phyloP scores from a whole-genome alignment of 495 filamentous ascomycete genomes.

The Diplogelasinospora grovesii region DNA sequence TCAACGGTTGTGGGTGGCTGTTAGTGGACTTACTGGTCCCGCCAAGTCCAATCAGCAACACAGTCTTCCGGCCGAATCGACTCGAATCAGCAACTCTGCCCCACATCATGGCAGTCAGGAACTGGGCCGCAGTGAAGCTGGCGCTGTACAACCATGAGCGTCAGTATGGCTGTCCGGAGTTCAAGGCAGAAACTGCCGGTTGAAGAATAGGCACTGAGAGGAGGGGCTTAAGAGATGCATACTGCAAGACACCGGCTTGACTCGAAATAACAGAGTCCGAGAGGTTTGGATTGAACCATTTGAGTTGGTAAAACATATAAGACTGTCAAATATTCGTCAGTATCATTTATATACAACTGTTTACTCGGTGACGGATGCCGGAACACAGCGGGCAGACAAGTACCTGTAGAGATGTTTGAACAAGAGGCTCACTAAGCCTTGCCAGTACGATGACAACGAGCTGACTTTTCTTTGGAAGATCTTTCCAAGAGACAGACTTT shows the following conservation, averaged over 20 bases:
- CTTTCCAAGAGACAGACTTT: conserved; percentile 53
- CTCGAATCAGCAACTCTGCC: conserved; percentile 67
- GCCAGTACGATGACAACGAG: conserved; percentile 67
- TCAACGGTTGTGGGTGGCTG: background rate
- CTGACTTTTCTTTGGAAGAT: conserved; percentile 68
- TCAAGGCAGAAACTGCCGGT: background rate
- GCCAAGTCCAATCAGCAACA: conserved; percentile 66
- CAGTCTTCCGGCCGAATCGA: conserved; percentile 65
- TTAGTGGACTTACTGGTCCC: conserved; percentile 48
- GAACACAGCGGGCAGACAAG: no score
- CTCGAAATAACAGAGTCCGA: conserved; percentile 63
- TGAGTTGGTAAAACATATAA: conserved; percentile 76
- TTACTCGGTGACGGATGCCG: no score
- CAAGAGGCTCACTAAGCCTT: conserved; percentile 70
- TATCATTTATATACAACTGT: no score
- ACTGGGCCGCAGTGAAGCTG: conserved; percentile 76
- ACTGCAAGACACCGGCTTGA: conserved; percentile 70
- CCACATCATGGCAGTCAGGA: conserved; percentile 81
- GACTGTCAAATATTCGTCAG: conserved; percentile 29
- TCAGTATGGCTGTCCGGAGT: background rate
- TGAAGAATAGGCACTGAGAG: background rate
- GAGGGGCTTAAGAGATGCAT: background rate
- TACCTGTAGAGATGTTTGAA: conserved; percentile 67
- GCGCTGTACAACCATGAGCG: conserved; percentile 27
- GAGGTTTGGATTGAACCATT: conserved; percentile 59